Evolutionary conservation across 495 filamentous ascomycete species (phyloP).

Genomic region (Trichoderma asperelloides): DNA sequence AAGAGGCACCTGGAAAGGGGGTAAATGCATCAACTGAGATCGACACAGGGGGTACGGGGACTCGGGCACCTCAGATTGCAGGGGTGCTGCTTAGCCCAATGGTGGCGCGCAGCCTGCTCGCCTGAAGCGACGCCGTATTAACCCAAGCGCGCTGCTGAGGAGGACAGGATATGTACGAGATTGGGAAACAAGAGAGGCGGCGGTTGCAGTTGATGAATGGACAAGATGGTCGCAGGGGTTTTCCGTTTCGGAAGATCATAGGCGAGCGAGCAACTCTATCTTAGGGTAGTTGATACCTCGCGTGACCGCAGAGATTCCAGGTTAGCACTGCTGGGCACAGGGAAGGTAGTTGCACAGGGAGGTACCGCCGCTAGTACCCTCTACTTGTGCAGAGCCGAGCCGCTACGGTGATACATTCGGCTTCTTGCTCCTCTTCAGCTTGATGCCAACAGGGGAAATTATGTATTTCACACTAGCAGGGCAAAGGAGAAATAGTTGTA

Average conservation of each 20-base stretch:
- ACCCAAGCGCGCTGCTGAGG: background rate
- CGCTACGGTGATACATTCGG: too few relatives aligned
- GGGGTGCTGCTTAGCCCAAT: background rate
- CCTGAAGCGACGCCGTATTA: background rate
- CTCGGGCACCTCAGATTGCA: constrained; percentile 2
- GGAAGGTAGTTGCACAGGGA: background rate
- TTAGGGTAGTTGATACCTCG: background rate
- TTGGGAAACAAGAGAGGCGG: background rate
- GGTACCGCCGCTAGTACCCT: too few relatives aligned
- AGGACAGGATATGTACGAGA: background rate
- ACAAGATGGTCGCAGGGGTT: background rate
- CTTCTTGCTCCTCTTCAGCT: too few relatives aligned
- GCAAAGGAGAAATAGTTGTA: too few relatives aligned
- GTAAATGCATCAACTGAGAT: background rate
- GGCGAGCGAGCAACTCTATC: background rate
- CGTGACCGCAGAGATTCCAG: background rate
- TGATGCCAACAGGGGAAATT: too few relatives aligned
- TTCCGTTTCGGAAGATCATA: constrained; percentile 7
- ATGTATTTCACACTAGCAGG: too few relatives aligned
- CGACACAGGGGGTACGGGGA: constrained; percentile 1
- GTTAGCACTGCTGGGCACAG: background rate
- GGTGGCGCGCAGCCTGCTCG: background rate
- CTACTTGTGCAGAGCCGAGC: too few relatives aligned
- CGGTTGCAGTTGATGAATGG: background rate
- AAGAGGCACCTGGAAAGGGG: background rate